phyloP scores from a whole-genome alignment of 345 rosid genomes.

The Murraya koenigii region DNA sequence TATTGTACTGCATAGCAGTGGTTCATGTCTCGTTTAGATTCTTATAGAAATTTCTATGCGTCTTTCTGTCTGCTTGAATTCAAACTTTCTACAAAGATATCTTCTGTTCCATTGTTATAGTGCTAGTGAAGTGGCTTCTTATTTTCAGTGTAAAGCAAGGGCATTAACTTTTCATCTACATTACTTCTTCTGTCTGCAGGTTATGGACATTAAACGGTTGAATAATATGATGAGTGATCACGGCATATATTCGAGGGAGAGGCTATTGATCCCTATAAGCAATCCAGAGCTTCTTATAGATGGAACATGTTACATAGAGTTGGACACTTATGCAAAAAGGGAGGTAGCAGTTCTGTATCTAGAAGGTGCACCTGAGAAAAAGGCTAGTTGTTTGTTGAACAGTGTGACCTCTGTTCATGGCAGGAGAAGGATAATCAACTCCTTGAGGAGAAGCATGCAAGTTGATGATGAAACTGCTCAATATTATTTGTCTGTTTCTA shows the following conservation, averaged over 20 bases:
- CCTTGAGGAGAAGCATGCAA: conserved; percentile 84
- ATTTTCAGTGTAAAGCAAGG: background rate
- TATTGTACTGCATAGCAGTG: background rate
- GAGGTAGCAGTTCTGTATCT: conserved; percentile 83
- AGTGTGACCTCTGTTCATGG: conserved; percentile 47
- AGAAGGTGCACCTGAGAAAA: conserved; percentile 52
- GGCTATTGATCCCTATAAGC: conserved; percentile 76
- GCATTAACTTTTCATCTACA: background rate
- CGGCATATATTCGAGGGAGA: conserved; percentile 79
- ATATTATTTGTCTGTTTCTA: conserved; percentile 73
- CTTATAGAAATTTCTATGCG: background rate
- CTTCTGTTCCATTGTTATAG: background rate
- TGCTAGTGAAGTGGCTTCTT: background rate
- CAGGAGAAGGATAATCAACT: conserved; percentile 59
- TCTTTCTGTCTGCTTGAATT: background rate
- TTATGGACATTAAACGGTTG: conserved; percentile 69
- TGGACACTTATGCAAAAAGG: conserved; percentile 64
- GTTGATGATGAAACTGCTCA: conserved; percentile 84
- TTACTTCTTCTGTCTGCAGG: conserved; percentile 39
- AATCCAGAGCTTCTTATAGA: conserved; percentile 55
- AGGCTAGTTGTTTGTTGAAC: conserved; percentile 25
- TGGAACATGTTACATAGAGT: conserved; percentile 77
- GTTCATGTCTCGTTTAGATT: background rate
- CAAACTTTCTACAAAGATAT: background rate
- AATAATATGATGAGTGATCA: conserved; percentile 95